These are phyloP conservation scores for Colletotrichum sp. DNA, from an alignment of 2,329 filamentous ascomycete species.

Conservation along the genomic window DNA sequence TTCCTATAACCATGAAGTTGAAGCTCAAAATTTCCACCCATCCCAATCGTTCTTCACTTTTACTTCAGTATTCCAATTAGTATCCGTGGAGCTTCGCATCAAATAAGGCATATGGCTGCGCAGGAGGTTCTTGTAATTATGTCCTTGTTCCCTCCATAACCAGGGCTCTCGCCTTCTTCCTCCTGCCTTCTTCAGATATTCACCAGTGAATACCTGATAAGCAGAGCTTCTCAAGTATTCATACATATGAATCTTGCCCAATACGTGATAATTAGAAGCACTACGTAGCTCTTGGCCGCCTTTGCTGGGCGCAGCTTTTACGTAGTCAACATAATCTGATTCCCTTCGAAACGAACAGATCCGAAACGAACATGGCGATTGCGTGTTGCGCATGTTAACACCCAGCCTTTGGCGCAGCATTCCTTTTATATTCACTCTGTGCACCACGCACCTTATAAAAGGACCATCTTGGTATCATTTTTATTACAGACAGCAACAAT, in stretches of 20 bases:
- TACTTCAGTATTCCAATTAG: not conserved
- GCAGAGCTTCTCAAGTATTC: rapidly evolving
- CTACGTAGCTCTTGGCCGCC: not conserved
- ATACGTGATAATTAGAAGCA: rapidly evolving
- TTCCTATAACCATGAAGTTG: rapidly evolving
- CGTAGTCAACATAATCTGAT: rapidly evolving
- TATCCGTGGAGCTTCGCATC: not conserved
- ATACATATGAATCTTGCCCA: rapidly evolving
- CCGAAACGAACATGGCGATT: not conserved
- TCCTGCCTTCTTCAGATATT: not conserved
- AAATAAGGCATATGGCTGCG: not conserved
- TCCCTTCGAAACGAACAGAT: not conserved
- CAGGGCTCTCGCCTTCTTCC: not conserved
- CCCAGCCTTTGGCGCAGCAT: not conserved
- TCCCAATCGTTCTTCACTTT: not conserved
- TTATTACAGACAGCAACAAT: not conserved
- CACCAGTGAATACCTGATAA: rapidly evolving
- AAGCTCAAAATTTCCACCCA: not conserved
- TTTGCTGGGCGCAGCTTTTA: not conserved
- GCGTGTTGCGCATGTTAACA: not conserved
- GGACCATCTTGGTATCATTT: not conserved
- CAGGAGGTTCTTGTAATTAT: rapidly evolving
- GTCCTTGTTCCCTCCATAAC: not conserved
- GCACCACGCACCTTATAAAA: not conserved
- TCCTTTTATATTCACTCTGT: not conserved